Evolutionary conservation across 164 flowering plant species (phyloP).

Genomic region (Pachysandra terminalis): DNA sequence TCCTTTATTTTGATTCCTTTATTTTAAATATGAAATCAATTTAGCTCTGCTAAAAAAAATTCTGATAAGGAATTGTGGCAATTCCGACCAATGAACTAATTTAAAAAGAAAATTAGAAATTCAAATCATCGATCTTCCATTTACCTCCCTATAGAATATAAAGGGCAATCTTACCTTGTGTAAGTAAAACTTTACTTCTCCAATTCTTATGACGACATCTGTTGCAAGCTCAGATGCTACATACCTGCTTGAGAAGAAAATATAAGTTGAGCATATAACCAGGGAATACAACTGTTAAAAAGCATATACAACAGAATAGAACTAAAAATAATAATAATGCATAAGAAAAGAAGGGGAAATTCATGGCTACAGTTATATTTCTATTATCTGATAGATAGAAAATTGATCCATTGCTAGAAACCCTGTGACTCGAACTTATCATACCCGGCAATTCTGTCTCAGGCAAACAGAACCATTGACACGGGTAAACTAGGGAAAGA

Average conservation of each 20-base stretch:
- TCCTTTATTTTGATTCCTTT: too few species aligned
- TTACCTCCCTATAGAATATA: neutral
- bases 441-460: too few species aligned
- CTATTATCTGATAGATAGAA: too few species aligned
- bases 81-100: neutral
- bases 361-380: too few species aligned
- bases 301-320: neutral
- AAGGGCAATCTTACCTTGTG: constrained; percentile 55
- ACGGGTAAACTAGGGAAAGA: too few species aligned
- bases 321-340: neutral
- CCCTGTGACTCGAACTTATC: too few species aligned
- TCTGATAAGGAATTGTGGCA: neutral
- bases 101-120: neutral
- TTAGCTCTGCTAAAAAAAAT: neutral
- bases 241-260: constrained; percentile 45
- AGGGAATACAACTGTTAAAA: neutral
- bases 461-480: too few species aligned
- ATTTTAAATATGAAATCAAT: neutral
- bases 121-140: neutral
- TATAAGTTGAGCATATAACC: neutral
- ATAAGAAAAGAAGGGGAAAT: neutral
- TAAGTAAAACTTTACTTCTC: constrained; percentile 59
- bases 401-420: too few species aligned
- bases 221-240: constrained; percentile 67
- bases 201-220: constrained; percentile 54